A percentile compares a stretch with the other conserved stretches of the same genome.
These are phyloP conservation scores for Jatropha curcas DNA, from an alignment of 345 rosid genomes.

Conservation along the genomic window DNA sequence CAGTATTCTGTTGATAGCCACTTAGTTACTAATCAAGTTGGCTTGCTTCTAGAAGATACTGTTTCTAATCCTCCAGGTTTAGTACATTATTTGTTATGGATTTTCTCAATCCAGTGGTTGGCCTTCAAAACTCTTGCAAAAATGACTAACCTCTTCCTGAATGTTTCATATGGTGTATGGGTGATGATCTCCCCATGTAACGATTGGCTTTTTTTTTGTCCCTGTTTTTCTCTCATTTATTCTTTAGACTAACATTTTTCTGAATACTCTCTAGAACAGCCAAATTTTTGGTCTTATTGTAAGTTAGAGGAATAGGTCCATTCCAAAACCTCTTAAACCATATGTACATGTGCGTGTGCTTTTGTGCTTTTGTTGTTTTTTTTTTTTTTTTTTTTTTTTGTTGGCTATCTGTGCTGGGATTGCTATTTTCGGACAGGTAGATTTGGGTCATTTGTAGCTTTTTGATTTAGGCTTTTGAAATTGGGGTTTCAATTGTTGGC, in stretches of 20 bases:
- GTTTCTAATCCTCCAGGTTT: background rate
- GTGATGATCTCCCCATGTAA: background rate
- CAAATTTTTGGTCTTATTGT: background rate
- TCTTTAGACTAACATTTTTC: no score
- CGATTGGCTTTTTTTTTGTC: background rate
- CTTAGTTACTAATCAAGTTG: background rate
- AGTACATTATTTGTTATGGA: background rate
- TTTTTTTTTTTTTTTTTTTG: no score
- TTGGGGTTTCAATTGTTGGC: background rate
- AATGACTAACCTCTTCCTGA: background rate
- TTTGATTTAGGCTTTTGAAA: background rate
- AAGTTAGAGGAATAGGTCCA: background rate
- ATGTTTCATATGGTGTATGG: background rate
- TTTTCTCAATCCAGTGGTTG: background rate
- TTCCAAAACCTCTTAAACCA: background rate
- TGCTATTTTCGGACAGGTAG: conserved; percentile 84
- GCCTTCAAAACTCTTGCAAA: background rate
- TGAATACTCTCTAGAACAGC: background rate
- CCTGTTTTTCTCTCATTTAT: background rate
- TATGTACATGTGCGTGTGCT: background rate
- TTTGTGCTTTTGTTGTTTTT: no score
- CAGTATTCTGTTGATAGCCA: background rate
- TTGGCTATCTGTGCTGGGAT: conserved; percentile 91
- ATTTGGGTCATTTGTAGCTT: conserved; percentile 9
- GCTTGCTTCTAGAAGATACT: background rate